These are phyloP conservation scores for Chytriomyces sp. DNA, from an alignment of 192 early-diverging fungal species.

Conservation along the genomic window DNA sequence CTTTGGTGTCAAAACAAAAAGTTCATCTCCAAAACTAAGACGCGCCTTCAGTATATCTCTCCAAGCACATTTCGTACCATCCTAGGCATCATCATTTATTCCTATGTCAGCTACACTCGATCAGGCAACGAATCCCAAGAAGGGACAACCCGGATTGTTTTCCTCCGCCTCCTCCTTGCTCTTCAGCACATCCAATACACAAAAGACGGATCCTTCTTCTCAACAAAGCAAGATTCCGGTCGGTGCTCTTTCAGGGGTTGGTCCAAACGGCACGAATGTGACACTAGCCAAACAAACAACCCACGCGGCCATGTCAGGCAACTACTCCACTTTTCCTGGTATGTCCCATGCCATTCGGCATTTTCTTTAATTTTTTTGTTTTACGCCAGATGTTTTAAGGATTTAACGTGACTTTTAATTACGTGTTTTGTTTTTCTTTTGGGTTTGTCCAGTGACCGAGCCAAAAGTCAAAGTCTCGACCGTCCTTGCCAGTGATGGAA, in stretches of 20 bases:
- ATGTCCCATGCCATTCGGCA: not conserved
- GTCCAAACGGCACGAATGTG: not conserved
- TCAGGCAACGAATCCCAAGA: not conserved
- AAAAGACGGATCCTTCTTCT: not conserved
- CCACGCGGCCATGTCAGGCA: not conserved
- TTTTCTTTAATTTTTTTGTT: not conserved
- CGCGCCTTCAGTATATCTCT: too few species aligned
- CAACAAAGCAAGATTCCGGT: not conserved
- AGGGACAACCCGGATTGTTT: not conserved
- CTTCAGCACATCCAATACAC: not conserved
- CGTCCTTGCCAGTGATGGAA: slow-evolving; percentile 84
- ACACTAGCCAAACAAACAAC: not conserved
- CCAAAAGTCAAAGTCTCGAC: slow-evolving; percentile 46
- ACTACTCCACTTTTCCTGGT: not conserved
- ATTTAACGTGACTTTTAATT: not conserved
- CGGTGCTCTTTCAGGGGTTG: not conserved
- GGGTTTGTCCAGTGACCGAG: not conserved
- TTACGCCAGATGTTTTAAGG: not conserved
- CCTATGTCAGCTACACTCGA: too few species aligned
- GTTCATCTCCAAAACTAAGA: too few species aligned
- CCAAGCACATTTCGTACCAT: too few species aligned
- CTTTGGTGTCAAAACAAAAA: too few species aligned
- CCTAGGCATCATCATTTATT: too few species aligned
- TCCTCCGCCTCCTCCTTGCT: not conserved
- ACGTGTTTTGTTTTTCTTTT: not conserved